Percentiles rank a stretch among this genome's conserved stretches.
Evolutionary conservation across 495 filamentous ascomycete species (phyloP).

Genomic region (Aspergillus bridgeri): DNA sequence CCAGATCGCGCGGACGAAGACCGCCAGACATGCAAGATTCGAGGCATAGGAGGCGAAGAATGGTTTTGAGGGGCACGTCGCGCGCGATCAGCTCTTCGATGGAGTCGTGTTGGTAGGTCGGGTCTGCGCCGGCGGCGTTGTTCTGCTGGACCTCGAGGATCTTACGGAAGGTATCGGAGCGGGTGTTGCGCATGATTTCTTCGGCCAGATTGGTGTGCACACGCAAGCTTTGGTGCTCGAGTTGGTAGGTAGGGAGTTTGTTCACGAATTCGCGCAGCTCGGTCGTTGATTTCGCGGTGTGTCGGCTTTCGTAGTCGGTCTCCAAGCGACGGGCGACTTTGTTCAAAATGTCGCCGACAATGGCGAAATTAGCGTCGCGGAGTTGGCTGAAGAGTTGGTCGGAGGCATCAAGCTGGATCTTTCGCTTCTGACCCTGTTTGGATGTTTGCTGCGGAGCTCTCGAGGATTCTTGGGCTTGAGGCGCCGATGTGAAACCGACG

Average conservation of each 20-base stretch:
- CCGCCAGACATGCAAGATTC: slow-evolving; percentile 89
- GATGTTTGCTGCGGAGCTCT: slow-evolving; percentile 48
- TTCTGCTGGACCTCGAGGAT: slow-evolving; percentile 94
- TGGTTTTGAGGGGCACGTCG: slow-evolving; percentile 68
- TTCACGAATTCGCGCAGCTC: slow-evolving; percentile 91
- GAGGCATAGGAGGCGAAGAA: slow-evolving; percentile 83
- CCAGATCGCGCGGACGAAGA: slow-evolving; percentile 80
- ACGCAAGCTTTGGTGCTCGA: slow-evolving; percentile 87
- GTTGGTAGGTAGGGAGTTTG: slow-evolving; percentile 86
- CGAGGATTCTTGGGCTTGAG: slow-evolving; percentile 51
- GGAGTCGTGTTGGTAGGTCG: slow-evolving; percentile 79
- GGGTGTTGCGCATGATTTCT: slow-evolving; percentile 89
- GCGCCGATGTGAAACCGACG: slow-evolving; percentile 65
- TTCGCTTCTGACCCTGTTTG: slow-evolving; percentile 73
- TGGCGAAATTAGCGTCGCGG: slow-evolving; percentile 91
- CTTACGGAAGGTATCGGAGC: slow-evolving; percentile 81
- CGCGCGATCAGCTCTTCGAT: slow-evolving; percentile 93
- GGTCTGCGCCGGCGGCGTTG: slow-evolving; percentile 85
- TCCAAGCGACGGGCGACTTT: slow-evolving; percentile 86
- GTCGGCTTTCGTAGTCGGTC: slow-evolving; percentile 84
- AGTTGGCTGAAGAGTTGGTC: slow-evolving; percentile 88
- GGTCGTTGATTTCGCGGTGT: slow-evolving; percentile 78
- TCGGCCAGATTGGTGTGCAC: slow-evolving; percentile 89
- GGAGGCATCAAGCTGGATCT: slow-evolving; percentile 83
- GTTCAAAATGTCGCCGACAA: slow-evolving; percentile 83